Conservation (phyloP, 1,284 basidiomycete species). For the Peniophora sp. region DNA sequence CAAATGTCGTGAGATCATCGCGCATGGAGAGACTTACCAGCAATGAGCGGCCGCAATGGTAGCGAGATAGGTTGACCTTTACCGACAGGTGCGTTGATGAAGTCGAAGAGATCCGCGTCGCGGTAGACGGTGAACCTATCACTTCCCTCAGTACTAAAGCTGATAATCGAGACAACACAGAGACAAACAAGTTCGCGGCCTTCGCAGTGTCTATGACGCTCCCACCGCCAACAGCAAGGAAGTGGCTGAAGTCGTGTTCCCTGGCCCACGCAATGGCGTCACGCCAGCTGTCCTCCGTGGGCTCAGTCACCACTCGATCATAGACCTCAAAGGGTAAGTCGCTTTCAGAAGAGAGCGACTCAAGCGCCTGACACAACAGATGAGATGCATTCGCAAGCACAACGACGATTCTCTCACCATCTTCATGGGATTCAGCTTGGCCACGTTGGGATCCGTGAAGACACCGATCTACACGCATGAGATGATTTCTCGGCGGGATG, state of each 20-base stretch:
- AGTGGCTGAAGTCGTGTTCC: constrained; percentile 84
- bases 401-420: constrained; percentile 39
- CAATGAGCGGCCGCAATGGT: constrained; percentile 79
- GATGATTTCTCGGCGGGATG: constrained; percentile 1
- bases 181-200: constrained; percentile 79
- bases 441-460: constrained; percentile 86
- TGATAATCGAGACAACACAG: not conserved
- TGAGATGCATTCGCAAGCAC: constrained; percentile 4
- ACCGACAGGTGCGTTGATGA: constrained; percentile 94
- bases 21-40: constrained; percentile 32
- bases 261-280: constrained; percentile 87
- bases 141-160: not conserved
- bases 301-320: constrained; percentile 82
- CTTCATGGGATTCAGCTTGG: constrained; percentile 77
- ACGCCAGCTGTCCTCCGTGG: constrained; percentile 85
- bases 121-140: constrained; percentile 79
- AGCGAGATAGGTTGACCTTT: constrained; percentile 83
- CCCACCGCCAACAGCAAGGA: constrained; percentile 91
- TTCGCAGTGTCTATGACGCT: constrained; percentile 96
- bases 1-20: not conserved
- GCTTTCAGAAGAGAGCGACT: constrained; percentile 64
- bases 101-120: constrained; percentile 88
- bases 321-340: constrained; percentile 81
- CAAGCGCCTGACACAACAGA: constrained; percentile 48
- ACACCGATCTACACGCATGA: constrained; percentile 68